phyloP scores from a whole-genome alignment of 2,329 filamentous ascomycete species.

The Erysiphe pulchra region DNA sequence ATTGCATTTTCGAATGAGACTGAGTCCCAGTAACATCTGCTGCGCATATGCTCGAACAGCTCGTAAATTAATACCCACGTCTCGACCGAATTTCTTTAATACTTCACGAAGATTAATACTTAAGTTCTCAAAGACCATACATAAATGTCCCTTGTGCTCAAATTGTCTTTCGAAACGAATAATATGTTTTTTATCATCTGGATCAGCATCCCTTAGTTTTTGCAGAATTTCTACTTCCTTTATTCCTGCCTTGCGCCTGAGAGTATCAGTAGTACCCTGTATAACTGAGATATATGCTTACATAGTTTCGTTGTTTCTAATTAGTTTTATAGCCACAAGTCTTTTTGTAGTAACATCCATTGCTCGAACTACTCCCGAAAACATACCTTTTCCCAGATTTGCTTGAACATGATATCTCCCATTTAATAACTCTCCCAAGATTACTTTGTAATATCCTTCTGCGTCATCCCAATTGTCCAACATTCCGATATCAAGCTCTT shows the following conservation, averaged over 20 bases:
- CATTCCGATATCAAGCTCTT: slow-evolving; percentile 43
- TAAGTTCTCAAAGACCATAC: slow-evolving; percentile 90
- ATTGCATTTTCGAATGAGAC: slow-evolving; percentile 71
- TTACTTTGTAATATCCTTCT: slow-evolving; percentile 90
- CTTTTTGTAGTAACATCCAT: slow-evolving; percentile 48
- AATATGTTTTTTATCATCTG: slow-evolving; percentile 74
- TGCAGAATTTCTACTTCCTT: slow-evolving; percentile 87
- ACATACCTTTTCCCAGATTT: slow-evolving; percentile 79
- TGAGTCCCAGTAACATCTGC: slow-evolving; percentile 78
- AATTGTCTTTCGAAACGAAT: slow-evolving; percentile 72
- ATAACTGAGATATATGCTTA: slow-evolving; percentile 9
- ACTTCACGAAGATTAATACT: slow-evolving; percentile 84
- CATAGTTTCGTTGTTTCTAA: slow-evolving; percentile 88
- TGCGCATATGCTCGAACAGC: slow-evolving; percentile 76
- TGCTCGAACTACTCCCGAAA: slow-evolving; percentile 83
- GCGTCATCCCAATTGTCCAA: slow-evolving; percentile 84
- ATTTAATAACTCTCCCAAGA: slow-evolving; percentile 72
- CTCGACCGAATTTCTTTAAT: slow-evolving; percentile 83
- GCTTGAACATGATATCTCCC: slow-evolving; percentile 74
- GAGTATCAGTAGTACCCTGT: slow-evolving; percentile 8
- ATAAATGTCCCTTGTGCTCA: slow-evolving; percentile 84
- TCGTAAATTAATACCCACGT: slow-evolving; percentile 70
- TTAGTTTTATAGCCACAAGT: slow-evolving; percentile 90
- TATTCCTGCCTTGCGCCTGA: slow-evolving; percentile 54
- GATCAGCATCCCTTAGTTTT: slow-evolving; percentile 63